A percentile compares a stretch with the other conserved stretches of the same genome.
These are phyloP conservation scores for Spirogloea muscicola DNA, from an alignment of 139 green algal genomes.

Conservation along the genomic window DNA sequence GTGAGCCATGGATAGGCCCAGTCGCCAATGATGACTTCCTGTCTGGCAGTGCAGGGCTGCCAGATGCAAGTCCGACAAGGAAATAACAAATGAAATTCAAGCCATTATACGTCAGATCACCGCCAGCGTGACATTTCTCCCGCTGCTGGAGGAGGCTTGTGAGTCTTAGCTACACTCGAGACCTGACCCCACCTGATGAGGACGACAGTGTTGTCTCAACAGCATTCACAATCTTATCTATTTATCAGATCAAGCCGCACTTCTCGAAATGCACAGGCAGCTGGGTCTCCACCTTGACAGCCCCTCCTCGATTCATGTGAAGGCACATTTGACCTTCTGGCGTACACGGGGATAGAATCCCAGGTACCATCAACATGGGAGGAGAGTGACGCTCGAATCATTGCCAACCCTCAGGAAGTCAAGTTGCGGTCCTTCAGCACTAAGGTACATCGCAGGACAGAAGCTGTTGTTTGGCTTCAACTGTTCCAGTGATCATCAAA, in stretches of 20 bases:
- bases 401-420: slow-evolving; percentile 73
- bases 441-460: slow-evolving; percentile 51
- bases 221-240: neutral
- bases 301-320: neutral
- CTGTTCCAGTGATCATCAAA: neutral
- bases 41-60: slow-evolving; percentile 46
- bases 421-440: slow-evolving; percentile 87
- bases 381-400: slow-evolving; percentile 80
- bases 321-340: slow-evolving; percentile 90
- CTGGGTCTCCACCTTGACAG: neutral
- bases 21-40: too few species aligned
- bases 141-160: slow-evolving; percentile 78
- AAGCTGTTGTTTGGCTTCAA: slow-evolving; percentile 3
- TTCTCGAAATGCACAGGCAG: slow-evolving; percentile 3
- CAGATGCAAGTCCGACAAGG: slow-evolving; percentile 73
- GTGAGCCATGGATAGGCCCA: too few species aligned
- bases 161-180: neutral
- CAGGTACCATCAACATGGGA: slow-evolving; percentile 83
- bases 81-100: slow-evolving; percentile 84
- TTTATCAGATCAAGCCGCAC: neutral
- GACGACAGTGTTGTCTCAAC: neutral
- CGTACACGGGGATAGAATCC: slow-evolving; percentile 76
- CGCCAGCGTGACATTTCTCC: slow-evolving; percentile 89
- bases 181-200: neutral
- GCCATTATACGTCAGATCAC: slow-evolving; percentile 95